Percentiles rank a stretch among this genome's conserved stretches.
These are phyloP conservation scores for Tieghemiomyces parasiticus DNA, from an alignment of 192 early-diverging fungal genomes.

Conservation along the genomic window DNA sequence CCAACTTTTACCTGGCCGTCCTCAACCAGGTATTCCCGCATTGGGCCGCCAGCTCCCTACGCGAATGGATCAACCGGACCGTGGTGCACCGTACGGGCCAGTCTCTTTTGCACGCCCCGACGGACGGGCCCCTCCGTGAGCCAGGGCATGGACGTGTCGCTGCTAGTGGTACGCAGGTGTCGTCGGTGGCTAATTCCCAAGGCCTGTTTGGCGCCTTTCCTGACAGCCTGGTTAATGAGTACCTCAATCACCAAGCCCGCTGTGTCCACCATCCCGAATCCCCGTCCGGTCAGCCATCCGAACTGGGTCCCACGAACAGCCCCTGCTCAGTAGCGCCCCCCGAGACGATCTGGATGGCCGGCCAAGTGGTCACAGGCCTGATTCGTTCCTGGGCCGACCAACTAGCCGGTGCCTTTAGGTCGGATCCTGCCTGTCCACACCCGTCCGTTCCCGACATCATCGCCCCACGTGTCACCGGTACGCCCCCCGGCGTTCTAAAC, in stretches of 20 bases:
- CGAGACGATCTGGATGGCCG: no score
- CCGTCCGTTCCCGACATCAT: not conserved
- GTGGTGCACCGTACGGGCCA: constrained; percentile 15
- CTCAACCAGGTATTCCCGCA: constrained; percentile 26
- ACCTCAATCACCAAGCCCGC: constrained; percentile 13
- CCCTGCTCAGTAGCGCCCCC: not conserved
- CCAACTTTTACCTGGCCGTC: constrained; percentile 8
- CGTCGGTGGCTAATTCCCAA: not conserved
- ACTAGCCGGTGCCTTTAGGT: not conserved
- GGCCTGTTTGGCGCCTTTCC: not conserved
- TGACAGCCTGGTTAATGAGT: constrained; percentile 10
- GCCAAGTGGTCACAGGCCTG: no score
- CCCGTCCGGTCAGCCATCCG: not conserved
- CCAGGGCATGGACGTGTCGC: no score
- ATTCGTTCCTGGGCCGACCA: not conserved
- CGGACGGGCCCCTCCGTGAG: not conserved
- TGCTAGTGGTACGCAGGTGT: no score
- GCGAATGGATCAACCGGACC: constrained; percentile 14
- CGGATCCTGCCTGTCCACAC: not conserved
- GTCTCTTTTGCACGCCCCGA: not conserved
- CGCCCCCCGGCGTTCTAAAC: not conserved
- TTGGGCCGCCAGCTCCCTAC: constrained; percentile 18
- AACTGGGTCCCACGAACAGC: not conserved
- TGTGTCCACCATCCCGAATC: constrained; percentile 10
- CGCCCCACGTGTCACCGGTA: not conserved